Conservation (phyloP, 805 yeast genomes). For the Saturnispora sanitii region DNA sequence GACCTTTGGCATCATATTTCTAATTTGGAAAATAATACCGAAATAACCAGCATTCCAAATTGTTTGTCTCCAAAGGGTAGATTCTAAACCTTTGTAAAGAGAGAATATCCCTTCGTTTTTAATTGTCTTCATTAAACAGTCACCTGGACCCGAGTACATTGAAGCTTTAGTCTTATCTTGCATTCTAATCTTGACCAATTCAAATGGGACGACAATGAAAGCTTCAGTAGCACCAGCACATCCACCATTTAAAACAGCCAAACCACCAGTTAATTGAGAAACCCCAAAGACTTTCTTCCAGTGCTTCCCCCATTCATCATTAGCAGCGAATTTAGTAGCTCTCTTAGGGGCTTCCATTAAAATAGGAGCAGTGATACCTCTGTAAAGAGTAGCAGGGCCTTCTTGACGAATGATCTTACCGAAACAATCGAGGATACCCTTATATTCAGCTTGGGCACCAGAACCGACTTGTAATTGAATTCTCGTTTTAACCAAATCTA, state of each 20-base stretch:
- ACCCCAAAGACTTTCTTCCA: constrained; percentile 67
- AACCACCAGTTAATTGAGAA: constrained; percentile 59
- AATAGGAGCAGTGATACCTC: constrained; percentile 94
- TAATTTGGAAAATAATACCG: constrained; percentile 85
- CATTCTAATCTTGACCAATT: constrained; percentile 85
- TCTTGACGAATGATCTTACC: constrained; percentile 76
- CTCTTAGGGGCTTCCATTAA: constrained; percentile 99
- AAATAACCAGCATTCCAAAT: constrained; percentile 98
- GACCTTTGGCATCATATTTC: constrained; percentile 70
- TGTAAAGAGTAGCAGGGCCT: constrained; percentile 74
- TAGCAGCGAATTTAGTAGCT: constrained; percentile 97
- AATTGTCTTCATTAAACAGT: constrained; percentile 66
- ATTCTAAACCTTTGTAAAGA: constrained; percentile 88
- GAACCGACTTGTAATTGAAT: constrained; percentile 73
- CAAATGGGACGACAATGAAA: constrained; percentile 96
- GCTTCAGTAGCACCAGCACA: constrained; percentile 97
- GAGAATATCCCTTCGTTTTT: constrained; percentile 71
- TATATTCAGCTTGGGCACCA: constrained; percentile 51
- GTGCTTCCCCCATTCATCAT: constrained; percentile 89
- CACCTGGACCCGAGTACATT: constrained; percentile 67
- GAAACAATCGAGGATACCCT: constrained; percentile 78
- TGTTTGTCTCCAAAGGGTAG: constrained; percentile 95
- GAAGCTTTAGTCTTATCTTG: constrained; percentile 68
- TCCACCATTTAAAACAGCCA: constrained; percentile 91
- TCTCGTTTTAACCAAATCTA: constrained; percentile 95